Base-by-base conservation (phyloP, 768 basidiomycete genomes). In the Tulasnella calospora region DNA sequence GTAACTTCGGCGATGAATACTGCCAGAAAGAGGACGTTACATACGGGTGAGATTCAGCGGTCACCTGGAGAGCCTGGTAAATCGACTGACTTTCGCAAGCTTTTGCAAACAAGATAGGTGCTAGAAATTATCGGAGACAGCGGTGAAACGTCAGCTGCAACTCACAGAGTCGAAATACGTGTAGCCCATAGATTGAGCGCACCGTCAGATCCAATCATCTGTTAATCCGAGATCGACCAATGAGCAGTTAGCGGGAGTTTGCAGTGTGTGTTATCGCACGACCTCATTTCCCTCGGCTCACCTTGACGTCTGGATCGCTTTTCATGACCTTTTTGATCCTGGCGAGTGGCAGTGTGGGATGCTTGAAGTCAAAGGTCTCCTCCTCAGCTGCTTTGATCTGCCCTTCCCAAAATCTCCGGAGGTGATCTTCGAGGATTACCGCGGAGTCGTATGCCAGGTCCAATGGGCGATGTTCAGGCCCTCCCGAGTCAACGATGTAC, bases 281-380 rank as follows among this genome's bases (percentile, higher is more conserved):
- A 9, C 40, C 46, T 44, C 57, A 70, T 51, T 27, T 67, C 30
- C 55, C 33, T 44, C 70, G 36, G 44, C 40, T 40, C 83, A 97
- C 95, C 89, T 96, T 96, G 80, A 98, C 95, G 82, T 96, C 95
- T 3, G 95, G 94, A 86, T 96, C 95, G 84, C 93, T 96, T 88
- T 99, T 98, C 94, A 98, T 98, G 78, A 98, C 97, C 84, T 98
- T 99, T 88, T 98, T 99, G 82, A 99, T 98, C 83, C 98, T 87
- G 23, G 98, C 98, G 40, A 99, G 86, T 4, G 97, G 97, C 15
- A 99, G 86, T 8, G 94, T 91, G 1, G 94, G 94, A 82, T 96
- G 94, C 46, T 81, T 81, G 81, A 93, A 94, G 84, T 96, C 95
- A 35, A 93, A 93, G 0, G 90, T 93, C 82, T 96, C 95, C 81